phyloP scores from a whole-genome alignment of 2,329 filamentous ascomycete genomes.

The Xylariaceae sp. region DNA sequence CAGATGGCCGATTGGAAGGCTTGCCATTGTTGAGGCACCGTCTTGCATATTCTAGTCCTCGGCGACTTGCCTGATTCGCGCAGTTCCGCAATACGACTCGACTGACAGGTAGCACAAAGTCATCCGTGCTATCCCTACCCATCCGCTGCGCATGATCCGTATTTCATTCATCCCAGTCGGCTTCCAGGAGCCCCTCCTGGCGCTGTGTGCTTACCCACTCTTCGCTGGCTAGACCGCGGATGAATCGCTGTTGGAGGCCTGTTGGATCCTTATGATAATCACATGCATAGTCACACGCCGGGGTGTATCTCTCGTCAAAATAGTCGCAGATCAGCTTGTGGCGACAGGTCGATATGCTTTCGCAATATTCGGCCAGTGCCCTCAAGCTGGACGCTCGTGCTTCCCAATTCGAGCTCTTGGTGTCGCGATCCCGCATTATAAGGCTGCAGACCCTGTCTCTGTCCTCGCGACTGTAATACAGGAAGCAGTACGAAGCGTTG shows the following conservation, averaged over 20 bases:
- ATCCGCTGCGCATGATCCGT: not conserved
- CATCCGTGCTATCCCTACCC: conserved; percentile 4
- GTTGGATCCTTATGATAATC: conserved; percentile 69
- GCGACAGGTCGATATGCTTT: conserved; percentile 66
- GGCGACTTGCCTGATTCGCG: conserved; percentile 19
- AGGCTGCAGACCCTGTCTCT: conserved; percentile 64
- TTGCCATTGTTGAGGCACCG: conserved; percentile 16
- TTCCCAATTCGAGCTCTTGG: conserved; percentile 40
- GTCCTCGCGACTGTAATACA: conserved; percentile 89
- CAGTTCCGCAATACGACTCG: conserved; percentile 10
- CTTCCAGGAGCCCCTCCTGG: conserved; percentile 52
- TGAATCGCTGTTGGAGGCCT: conserved; percentile 53
- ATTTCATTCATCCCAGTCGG: conserved; percentile 42
- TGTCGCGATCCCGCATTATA: conserved; percentile 44
- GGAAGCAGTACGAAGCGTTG: conserved; percentile 76
- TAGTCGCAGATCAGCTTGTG: conserved; percentile 71
- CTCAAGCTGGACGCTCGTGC: conserved; percentile 59
- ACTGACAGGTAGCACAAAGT: conserved; percentile 10
- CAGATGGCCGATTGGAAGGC: conserved; percentile 26
- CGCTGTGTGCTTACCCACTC: conserved; percentile 61
- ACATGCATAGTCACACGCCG: conserved; percentile 67
- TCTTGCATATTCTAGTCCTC: conserved; percentile 21
- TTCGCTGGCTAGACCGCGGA: conserved; percentile 51
- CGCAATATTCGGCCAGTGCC: conserved; percentile 73
- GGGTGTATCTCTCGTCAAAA: conserved; percentile 61